These are phyloP conservation scores for Narthecium ossifragum DNA, from an alignment of 106 monocot species.

Conservation along the genomic window DNA sequence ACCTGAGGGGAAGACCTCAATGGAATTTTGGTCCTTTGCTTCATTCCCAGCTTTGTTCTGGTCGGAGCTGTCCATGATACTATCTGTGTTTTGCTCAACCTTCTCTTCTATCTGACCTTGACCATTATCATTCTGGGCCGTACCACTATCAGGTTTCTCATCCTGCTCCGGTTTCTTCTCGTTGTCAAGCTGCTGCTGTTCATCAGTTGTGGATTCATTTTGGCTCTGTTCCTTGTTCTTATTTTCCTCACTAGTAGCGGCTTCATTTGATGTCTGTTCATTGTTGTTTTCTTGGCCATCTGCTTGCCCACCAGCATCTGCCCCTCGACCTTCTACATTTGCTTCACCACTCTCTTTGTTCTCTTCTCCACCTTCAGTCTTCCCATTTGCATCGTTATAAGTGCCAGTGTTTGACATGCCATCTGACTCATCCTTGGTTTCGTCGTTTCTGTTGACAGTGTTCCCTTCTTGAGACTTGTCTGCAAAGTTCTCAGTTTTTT, in stretches of 20 bases:
- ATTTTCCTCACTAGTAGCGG: constrained; percentile 3
- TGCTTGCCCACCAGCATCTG: constrained; percentile 5
- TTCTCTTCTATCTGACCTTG: constrained; percentile 23
- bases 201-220: constrained; percentile 6
- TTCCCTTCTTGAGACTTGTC: constrained; percentile 15
- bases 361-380: constrained; percentile 6
- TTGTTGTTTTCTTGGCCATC: constrained; percentile 14
- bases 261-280: constrained; percentile 17
- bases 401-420: constrained; percentile 16
- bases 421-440: constrained; percentile 11
- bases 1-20: constrained; percentile 52
- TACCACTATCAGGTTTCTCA: constrained; percentile 15
- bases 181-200: constrained; percentile 12
- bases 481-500: constrained; percentile 4
- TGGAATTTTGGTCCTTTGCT: constrained; percentile 19
- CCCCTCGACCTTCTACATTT: no score
- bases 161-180: constrained; percentile 21
- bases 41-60: constrained; percentile 16
- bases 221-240: constrained; percentile 1
- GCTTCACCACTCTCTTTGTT: constrained; percentile 6
- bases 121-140: constrained; percentile 3
- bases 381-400: constrained; percentile 37
- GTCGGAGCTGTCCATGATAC: constrained; percentile 10
- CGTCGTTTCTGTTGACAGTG: no score
- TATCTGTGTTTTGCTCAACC: constrained; percentile 22